Evolutionary conservation across 148 eudicot species (phyloP).

Genomic region (Silene conica): DNA sequence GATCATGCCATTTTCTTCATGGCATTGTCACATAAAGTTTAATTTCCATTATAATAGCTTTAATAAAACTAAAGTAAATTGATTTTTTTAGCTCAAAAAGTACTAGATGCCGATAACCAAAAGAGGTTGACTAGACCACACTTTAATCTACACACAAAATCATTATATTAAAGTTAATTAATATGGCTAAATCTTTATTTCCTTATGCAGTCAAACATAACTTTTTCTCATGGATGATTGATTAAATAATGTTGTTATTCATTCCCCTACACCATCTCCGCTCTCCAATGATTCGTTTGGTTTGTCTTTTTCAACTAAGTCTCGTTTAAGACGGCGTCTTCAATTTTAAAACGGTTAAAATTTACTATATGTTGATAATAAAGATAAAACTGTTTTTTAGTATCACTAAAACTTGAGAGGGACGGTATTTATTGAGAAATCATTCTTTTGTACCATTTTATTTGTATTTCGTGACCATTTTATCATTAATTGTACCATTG

Average conservation of each 20-base stretch:
- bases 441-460: too few species aligned
- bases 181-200: neutral
- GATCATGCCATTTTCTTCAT: conserved; percentile 9
- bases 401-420: too few species aligned
- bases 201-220: neutral
- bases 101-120: neutral
- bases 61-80: conserved; percentile 4
- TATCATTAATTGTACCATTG: too few species aligned
- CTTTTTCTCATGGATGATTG: neutral
- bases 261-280: too few species aligned
- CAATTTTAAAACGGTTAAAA: too few species aligned
- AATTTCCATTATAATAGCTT: conserved; percentile 12
- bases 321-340: too few species aligned
- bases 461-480: too few species aligned
- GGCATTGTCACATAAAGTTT: neutral
- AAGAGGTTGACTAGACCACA: conserved; percentile 3
- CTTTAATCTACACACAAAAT: neutral
- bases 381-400: too few species aligned
- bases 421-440: too few species aligned
- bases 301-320: neutral
- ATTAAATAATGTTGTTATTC: too few species aligned
- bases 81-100: conserved; percentile 3
- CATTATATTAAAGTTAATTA: neutral
- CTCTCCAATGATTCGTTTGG: neutral
- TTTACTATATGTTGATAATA: too few species aligned